Evolutionary conservation across 257 asterid species (phyloP).

Genomic region (Ehretia macrophylla): DNA sequence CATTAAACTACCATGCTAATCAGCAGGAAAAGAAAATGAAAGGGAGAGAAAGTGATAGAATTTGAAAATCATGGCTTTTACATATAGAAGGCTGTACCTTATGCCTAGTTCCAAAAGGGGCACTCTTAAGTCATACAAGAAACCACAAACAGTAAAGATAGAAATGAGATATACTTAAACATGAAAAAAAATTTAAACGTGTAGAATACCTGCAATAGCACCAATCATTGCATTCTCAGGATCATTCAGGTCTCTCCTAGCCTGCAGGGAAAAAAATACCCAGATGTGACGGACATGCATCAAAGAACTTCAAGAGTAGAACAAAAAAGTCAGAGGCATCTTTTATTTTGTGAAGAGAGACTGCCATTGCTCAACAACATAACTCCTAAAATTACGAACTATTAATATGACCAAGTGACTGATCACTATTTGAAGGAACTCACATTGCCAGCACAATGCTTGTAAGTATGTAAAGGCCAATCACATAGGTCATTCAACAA

Average conservation of each 20-base stretch:
- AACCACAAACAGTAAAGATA: neutral
- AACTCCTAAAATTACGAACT: no score
- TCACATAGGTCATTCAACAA: no score
- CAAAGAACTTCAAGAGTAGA: neutral
- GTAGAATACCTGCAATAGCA: constrained; percentile 60
- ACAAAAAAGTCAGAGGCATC: neutral
- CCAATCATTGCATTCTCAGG: constrained; percentile 66
- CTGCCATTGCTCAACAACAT: no score
- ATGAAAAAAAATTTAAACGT: neutral
- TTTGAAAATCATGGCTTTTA: no score
- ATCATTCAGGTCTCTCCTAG: constrained; percentile 56
- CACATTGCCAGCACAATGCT: no score
- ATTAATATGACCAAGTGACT: neutral
- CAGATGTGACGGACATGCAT: neutral
- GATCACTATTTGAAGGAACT: neutral
- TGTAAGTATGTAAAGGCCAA: no score
- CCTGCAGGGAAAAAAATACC: constrained; percentile 36
- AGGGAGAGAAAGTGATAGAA: neutral
- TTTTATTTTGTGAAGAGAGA: neutral
- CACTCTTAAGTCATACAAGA: neutral
- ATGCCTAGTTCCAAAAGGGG: no score
- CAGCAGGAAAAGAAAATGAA: neutral
- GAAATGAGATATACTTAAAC: no score
- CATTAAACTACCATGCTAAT: neutral
- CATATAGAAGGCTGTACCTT: no score